phyloP scores from a whole-genome alignment of 2,329 filamentous ascomycete genomes.

The Arthrinium phaeospermum region DNA sequence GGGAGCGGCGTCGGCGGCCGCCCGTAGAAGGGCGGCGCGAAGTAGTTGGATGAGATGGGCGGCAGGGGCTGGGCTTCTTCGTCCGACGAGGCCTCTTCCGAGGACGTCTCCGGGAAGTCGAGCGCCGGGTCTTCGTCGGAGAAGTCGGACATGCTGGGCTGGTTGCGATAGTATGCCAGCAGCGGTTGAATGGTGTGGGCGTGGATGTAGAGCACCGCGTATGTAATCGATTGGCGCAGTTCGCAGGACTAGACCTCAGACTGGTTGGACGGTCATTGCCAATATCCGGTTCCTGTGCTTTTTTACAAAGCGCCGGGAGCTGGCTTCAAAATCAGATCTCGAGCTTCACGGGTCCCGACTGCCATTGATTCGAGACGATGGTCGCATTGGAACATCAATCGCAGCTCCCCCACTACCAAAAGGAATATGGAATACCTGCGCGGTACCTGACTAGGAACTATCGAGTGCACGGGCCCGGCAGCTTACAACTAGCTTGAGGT shows the following conservation, averaged over 20 bases:
- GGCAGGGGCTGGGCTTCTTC: constrained; percentile 46
- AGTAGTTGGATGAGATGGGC: constrained; percentile 59
- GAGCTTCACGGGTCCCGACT: background rate
- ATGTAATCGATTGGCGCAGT: background rate
- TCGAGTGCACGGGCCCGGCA: background rate
- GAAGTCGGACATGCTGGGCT: constrained; percentile 23
- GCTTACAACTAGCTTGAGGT: too few relatives aligned
- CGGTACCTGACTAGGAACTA: background rate
- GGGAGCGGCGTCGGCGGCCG: constrained; percentile 93
- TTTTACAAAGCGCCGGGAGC: background rate
- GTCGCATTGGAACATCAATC: background rate
- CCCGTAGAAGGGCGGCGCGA: constrained; percentile 91
- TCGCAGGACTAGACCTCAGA: background rate
- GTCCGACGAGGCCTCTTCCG: constrained; percentile 32
- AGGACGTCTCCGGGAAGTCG: constrained; percentile 19
- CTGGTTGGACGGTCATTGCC: background rate
- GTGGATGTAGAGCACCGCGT: background rate
- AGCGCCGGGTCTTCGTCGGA: constrained; percentile 23
- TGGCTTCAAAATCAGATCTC: background rate
- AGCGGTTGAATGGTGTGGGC: background rate
- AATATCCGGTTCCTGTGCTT: background rate
- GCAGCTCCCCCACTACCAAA: background rate
- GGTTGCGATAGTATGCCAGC: background rate
- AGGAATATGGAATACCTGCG: background rate
- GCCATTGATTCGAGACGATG: background rate